phyloP scores from a whole-genome alignment of 768 basidiomycete species.

The Lactarius vividus region DNA sequence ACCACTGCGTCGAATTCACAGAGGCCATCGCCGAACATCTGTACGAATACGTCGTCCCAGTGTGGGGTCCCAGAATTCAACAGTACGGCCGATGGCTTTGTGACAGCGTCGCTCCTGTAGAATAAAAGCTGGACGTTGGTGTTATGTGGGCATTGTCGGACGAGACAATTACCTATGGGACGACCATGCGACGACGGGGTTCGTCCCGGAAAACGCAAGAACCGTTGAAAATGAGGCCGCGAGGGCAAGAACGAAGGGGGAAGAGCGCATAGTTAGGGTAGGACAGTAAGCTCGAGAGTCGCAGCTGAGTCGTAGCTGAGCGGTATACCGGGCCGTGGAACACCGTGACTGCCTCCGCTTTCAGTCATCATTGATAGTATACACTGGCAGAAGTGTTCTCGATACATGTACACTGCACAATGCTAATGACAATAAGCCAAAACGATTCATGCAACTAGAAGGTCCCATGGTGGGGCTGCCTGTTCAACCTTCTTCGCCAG shows the following conservation, averaged over 20 bases:
- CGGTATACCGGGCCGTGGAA: not conserved
- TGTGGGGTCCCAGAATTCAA: conserved; percentile 19
- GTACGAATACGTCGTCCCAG: conserved; percentile 38
- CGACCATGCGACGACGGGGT: conserved; percentile 70
- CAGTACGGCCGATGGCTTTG: conserved; percentile 21
- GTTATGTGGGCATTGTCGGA: not conserved
- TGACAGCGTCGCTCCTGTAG: conserved; percentile 49
- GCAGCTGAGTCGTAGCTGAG: not conserved
- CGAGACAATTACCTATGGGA: conserved; percentile 50
- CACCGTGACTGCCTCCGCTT: no score
- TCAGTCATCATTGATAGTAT: no score
- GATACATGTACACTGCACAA: no score
- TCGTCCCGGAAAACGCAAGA: conserved; percentile 58
- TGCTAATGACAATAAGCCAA: no score
- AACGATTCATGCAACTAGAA: no score
- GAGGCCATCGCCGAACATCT: conserved; percentile 46
- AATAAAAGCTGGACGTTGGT: not conserved
- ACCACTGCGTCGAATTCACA: conserved; percentile 68
- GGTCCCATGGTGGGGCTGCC: no score
- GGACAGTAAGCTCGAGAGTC: no score
- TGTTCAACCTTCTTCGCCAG: no score
- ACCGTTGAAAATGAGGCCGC: conserved; percentile 45
- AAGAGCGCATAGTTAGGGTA: conserved; percentile 42
- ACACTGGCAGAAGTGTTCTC: no score
- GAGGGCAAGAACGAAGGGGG: conserved; percentile 44